Conservation (phyloP, 2,329 filamentous ascomycete genomes). For the Monosporascus sp. region DNA sequence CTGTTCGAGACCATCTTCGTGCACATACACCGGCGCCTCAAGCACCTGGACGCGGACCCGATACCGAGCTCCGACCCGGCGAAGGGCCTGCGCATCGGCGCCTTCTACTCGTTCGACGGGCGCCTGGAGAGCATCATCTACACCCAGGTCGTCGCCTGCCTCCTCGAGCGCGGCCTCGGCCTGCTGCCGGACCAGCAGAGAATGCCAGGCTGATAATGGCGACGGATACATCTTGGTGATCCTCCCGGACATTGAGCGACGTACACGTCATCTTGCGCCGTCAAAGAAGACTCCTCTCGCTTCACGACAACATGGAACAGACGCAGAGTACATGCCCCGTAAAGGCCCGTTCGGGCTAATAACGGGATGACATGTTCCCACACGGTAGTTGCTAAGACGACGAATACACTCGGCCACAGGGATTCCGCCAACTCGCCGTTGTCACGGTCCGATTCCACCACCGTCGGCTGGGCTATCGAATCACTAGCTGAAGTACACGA, state of each 20-base stretch:
- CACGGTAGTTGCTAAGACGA: too few relatives aligned
- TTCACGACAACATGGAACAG: too few relatives aligned
- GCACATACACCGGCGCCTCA: slow-evolving; percentile 5
- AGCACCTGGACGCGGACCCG: slow-evolving; percentile 1
- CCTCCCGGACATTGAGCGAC: neutral
- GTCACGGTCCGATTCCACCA: too few relatives aligned
- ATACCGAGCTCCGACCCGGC: slow-evolving; percentile 5
- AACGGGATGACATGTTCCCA: too few relatives aligned
- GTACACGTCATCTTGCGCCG: too few relatives aligned
- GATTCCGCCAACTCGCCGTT: too few relatives aligned
- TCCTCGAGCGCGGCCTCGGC: slow-evolving; percentile 11
- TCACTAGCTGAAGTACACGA: too few relatives aligned
- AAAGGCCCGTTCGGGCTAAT: too few relatives aligned
- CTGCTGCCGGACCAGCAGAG: slow-evolving; percentile 9
- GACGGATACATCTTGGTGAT: neutral
- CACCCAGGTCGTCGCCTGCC: slow-evolving; percentile 11
- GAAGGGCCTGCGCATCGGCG: slow-evolving; percentile 12
- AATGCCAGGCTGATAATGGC: slow-evolving; percentile 2
- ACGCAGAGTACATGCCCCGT: too few relatives aligned
- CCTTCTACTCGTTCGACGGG: slow-evolving; percentile 12
- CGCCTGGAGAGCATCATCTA: slow-evolving; percentile 12
- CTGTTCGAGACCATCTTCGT: slow-evolving; percentile 12
- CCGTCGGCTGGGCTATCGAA: too few relatives aligned
- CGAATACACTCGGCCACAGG: too few relatives aligned
- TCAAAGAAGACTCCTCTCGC: neutral